Evolutionary conservation across 2,329 filamentous ascomycete species (phyloP).

Genomic region (Penicillium capsulatum): DNA sequence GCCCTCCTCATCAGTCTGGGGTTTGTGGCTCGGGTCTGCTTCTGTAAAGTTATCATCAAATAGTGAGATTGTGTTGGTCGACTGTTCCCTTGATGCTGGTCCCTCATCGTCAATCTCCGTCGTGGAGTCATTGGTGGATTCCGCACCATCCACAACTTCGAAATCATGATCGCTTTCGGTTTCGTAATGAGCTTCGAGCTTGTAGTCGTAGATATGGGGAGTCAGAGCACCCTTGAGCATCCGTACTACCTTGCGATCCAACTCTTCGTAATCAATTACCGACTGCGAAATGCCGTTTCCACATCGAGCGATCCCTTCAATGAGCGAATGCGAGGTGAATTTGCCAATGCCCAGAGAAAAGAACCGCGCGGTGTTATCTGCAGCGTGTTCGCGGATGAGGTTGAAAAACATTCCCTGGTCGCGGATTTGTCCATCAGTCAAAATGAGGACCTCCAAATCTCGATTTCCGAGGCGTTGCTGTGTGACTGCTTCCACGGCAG

Average conservation of each 20-base stretch:
- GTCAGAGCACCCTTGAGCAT: constrained; percentile 70
- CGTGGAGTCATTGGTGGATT: constrained; percentile 36
- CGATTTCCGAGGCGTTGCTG: constrained; percentile 45
- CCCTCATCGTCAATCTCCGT: constrained; percentile 7
- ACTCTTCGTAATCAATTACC: constrained; percentile 59
- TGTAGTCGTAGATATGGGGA: constrained; percentile 62
- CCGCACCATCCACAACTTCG: constrained; percentile 49
- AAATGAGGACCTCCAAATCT: constrained; percentile 51
- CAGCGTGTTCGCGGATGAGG: constrained; percentile 46
- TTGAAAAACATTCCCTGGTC: constrained; percentile 47
- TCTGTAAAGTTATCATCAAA: constrained; percentile 52
- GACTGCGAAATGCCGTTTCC: constrained; percentile 60
- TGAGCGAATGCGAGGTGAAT: constrained; percentile 52
- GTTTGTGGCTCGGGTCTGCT: constrained; percentile 32
- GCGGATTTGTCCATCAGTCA: constrained; percentile 57
- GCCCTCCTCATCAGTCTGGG: too few relatives aligned
- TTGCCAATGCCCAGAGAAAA: constrained; percentile 55
- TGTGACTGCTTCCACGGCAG: constrained; percentile 47
- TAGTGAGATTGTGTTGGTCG: constrained; percentile 52
- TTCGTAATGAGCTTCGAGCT: constrained; percentile 60
- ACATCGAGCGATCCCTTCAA: constrained; percentile 56
- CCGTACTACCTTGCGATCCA: constrained; percentile 64
- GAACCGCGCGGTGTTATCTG: constrained; percentile 48
- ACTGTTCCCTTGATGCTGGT: constrained; percentile 11
- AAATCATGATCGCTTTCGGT: constrained; percentile 49